Percentiles rank a stretch among this genome's conserved stretches.
phyloP scores from a whole-genome alignment of 371 early-diverging fungal species.

The Mortierella sp. region DNA sequence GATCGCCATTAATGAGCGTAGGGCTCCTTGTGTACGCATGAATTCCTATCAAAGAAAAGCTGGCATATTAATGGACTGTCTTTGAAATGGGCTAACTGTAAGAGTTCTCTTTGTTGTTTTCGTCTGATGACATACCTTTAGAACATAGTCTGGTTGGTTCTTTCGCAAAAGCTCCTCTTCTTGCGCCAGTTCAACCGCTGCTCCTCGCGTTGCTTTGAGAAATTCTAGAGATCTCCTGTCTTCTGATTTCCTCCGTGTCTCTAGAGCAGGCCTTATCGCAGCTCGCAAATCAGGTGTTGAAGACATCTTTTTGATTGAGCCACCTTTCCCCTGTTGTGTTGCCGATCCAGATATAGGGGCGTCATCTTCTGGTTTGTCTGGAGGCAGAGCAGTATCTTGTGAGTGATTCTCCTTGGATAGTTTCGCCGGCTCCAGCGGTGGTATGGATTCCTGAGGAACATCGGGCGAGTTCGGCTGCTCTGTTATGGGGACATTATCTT shows the following conservation, averaged over 20 bases:
- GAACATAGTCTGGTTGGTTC: conserved; percentile 49
- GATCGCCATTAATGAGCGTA: conserved; percentile 51
- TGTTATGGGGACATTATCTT: neutral
- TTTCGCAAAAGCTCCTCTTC: conserved; percentile 44
- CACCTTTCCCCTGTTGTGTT: conserved; percentile 5
- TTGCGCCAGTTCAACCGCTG: conserved; percentile 43
- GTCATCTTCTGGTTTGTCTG: conserved; percentile 2
- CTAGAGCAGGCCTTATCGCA: conserved; percentile 15
- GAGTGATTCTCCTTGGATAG: neutral
- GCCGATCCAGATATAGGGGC: neutral
- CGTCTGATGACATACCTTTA: too few species aligned
- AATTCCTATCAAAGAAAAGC: conserved; percentile 36
- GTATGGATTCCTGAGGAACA: conserved; percentile 1
- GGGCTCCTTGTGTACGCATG: conserved; percentile 53
- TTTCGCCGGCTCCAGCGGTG: neutral
- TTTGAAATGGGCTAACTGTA: too few species aligned
- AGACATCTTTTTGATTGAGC: conserved; percentile 33
- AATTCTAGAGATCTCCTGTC: conserved; percentile 25
- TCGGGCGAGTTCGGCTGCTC: conserved; percentile 4
- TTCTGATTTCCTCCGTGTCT: conserved; percentile 40
- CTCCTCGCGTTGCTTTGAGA: conserved; percentile 30
- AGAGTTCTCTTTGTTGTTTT: too few species aligned
- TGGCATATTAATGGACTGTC: neutral
- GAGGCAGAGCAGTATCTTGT: neutral
- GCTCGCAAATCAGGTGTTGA: conserved; percentile 43